A percentile compares a stretch with the other conserved stretches of the same genome.
phyloP scores from a whole-genome alignment of 306 rosid species.

The Leucaena leucocephala region DNA sequence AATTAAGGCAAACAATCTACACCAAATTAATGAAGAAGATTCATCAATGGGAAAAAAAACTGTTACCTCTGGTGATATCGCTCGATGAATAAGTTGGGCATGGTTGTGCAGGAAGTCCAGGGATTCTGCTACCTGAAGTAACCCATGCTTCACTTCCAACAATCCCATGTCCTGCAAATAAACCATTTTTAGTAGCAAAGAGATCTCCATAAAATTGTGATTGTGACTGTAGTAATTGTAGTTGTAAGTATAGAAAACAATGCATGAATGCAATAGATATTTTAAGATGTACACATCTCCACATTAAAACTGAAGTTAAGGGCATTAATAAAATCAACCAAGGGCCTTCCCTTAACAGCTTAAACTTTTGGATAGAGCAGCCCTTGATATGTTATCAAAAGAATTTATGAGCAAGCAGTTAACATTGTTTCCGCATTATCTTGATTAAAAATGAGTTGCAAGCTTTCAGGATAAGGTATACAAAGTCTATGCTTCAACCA shows the following conservation, averaged over 20 bases:
- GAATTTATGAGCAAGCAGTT: background rate
- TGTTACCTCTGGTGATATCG: conserved; percentile 90
- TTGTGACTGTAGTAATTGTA: background rate
- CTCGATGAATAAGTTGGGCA: conserved; percentile 87
- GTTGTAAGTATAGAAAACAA: background rate
- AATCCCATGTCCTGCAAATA: conserved; percentile 80
- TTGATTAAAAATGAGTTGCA: background rate
- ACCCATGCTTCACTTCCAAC: conserved; percentile 96
- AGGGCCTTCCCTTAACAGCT: background rate
- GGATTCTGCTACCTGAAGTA: conserved; percentile 92
- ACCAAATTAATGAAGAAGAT: conserved; percentile 10
- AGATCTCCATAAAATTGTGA: background rate
- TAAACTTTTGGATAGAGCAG: background rate
- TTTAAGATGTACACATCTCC: background rate
- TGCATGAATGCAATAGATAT: background rate
- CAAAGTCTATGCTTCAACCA: background rate
- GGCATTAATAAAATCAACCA: background rate
- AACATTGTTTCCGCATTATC: background rate
- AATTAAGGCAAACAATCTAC: background rate
- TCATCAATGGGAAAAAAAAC: background rate
- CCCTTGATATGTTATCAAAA: background rate
- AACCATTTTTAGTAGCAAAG: conserved; percentile 3
- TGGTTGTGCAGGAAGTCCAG: conserved; percentile 92
- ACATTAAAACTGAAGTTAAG: background rate
- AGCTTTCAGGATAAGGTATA: background rate